These are phyloP conservation scores for Salvia sclarea DNA, from an alignment of 305 asterid species.

Conservation along the genomic window DNA sequence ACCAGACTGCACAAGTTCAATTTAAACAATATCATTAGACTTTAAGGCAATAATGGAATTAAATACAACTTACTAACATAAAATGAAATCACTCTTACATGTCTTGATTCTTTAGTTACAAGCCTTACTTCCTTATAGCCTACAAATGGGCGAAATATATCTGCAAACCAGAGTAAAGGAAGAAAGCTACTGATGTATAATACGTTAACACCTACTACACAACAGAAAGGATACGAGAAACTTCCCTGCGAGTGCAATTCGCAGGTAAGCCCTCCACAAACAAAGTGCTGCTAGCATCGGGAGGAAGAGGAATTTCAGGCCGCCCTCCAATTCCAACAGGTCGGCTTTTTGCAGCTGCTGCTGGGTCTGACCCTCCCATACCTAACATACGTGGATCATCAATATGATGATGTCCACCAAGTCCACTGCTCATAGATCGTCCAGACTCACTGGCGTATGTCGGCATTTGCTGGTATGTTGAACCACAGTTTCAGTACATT, in stretches of 20 bases:
- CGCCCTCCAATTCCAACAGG: slow-evolving; percentile 45
- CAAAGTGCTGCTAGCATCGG: slow-evolving; percentile 79
- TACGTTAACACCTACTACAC: not conserved
- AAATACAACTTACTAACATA: slow-evolving; percentile 1
- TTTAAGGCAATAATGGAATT: not conserved
- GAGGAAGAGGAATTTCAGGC: slow-evolving; percentile 66
- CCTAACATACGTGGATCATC: slow-evolving; percentile 58
- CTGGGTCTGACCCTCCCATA: slow-evolving; percentile 48
- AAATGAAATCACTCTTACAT: slow-evolving; percentile 39
- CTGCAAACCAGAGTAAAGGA: slow-evolving; percentile 52
- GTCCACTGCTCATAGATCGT: slow-evolving; percentile 55
- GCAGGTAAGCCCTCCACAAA: slow-evolving; percentile 86
- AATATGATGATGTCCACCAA: slow-evolving; percentile 47
- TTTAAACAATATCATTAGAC: slow-evolving; percentile 15
- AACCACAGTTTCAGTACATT: slow-evolving; percentile 22
- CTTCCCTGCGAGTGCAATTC: slow-evolving; percentile 79
- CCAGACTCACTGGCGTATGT: slow-evolving; percentile 57
- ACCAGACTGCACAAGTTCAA: slow-evolving; percentile 48
- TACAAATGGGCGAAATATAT: slow-evolving; percentile 72
- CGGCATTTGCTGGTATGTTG: slow-evolving; percentile 51
- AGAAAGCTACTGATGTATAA: slow-evolving; percentile 26
- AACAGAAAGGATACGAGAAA: slow-evolving; percentile 75
- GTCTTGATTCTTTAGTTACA: slow-evolving; percentile 59
- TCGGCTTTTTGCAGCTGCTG: slow-evolving; percentile 43
- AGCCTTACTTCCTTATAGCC: slow-evolving; percentile 72